Percentiles rank a stretch among this genome's conserved stretches.
phyloP scores from a whole-genome alignment of 106 monocot species.

The Agapanthus africanus region DNA sequence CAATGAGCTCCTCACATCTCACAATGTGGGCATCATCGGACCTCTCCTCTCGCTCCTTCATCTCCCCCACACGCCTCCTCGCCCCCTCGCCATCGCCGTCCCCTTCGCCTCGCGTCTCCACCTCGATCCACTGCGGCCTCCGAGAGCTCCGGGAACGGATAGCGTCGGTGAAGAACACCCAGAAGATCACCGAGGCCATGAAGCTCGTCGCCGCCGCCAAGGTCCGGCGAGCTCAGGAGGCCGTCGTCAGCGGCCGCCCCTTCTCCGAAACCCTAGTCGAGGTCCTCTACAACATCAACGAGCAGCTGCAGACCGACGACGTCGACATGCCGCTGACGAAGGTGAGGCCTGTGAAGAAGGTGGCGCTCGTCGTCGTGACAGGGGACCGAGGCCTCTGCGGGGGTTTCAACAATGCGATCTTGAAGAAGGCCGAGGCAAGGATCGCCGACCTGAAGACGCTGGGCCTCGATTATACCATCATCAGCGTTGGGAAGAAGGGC shows the following conservation, averaged over 20 bases:
- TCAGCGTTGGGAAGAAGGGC: constrained; percentile 89
- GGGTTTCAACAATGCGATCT: constrained; percentile 67
- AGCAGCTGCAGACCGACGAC: constrained; percentile 85
- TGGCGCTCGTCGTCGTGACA: constrained; percentile 86
- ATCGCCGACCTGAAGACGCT: constrained; percentile 52
- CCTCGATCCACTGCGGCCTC: constrained; percentile 23
- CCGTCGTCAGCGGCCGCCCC: constrained; percentile 82
- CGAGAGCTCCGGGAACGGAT: constrained; percentile 78
- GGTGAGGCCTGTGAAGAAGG: constrained; percentile 74
- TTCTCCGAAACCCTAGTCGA: constrained; percentile 94
- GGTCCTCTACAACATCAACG: constrained; percentile 92
- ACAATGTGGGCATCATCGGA: constrained; percentile 7
- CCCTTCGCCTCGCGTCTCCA: constrained; percentile 1
- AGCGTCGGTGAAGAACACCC: constrained; percentile 80
- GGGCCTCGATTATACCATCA: constrained; percentile 54
- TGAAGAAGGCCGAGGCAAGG: constrained; percentile 79
- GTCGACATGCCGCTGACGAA: constrained; percentile 74
- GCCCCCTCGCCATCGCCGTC: constrained; percentile 8
- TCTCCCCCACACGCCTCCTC: constrained; percentile 11
- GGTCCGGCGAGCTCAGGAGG: constrained; percentile 85
- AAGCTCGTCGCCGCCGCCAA: constrained; percentile 97
- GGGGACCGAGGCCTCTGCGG: constrained; percentile 94
- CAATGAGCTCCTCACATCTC: constrained; percentile 17
- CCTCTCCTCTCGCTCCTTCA: constrained; percentile 16
- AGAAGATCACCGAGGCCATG: constrained; percentile 99